These are phyloP conservation scores for Spergularia marina DNA, from an alignment of 148 eudicot genomes.

Conservation along the genomic window DNA sequence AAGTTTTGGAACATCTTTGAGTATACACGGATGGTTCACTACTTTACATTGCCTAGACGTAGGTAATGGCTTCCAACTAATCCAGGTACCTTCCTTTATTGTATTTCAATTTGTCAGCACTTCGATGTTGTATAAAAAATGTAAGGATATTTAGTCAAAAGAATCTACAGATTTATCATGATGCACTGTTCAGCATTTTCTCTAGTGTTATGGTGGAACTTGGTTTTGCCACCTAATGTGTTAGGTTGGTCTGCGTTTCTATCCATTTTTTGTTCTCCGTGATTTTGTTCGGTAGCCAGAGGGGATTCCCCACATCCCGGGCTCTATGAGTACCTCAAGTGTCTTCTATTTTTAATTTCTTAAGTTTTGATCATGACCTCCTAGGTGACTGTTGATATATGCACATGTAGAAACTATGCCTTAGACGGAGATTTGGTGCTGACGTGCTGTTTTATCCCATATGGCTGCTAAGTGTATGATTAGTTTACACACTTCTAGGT, in stretches of 20 bases:
- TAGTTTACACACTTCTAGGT: not conserved
- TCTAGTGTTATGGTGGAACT: not conserved
- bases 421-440: not conserved
- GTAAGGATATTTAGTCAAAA: not conserved
- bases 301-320: too few relatives aligned
- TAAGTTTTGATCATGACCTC: not conserved
- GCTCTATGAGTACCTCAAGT: too few relatives aligned
- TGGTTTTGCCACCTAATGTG: not conserved
- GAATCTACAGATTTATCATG: not conserved
- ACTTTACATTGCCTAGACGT: constrained; percentile 17
- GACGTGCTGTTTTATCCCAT: not conserved
- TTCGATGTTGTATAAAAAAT: not conserved
- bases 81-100: constrained; percentile 30
- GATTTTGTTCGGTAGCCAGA: not conserved
- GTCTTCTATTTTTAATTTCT: not conserved
- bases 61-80: constrained; percentile 27
- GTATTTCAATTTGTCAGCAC: not conserved
- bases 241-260: not conserved
- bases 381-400: not conserved
- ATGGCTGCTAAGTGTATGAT: not conserved
- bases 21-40: not conserved
- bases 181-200: too few relatives aligned
- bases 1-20: constrained; percentile 66
- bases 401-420: not conserved
- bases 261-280: not conserved